These are phyloP conservation scores for Typha latifolia DNA, from an alignment of 176 grass and related monocot genomes.

Conservation along the genomic window DNA sequence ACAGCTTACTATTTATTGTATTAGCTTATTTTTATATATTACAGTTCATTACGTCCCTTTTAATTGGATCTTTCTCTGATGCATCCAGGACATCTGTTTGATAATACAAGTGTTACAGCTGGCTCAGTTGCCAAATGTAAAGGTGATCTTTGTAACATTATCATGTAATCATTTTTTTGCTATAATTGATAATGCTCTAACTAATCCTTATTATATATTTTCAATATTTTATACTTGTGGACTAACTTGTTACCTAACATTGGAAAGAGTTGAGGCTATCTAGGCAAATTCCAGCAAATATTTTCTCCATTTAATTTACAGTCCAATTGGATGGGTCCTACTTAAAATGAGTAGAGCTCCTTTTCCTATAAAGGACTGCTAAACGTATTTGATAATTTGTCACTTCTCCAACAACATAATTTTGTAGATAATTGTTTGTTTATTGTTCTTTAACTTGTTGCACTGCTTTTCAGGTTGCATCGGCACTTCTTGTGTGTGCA, in stretches of 20 bases:
- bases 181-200: neutral
- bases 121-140: constrained; percentile 74
- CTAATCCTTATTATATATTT: neutral
- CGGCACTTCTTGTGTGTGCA: constrained; percentile 59
- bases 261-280: too few relatives aligned
- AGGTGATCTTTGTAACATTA: constrained; percentile 22
- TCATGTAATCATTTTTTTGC: neutral
- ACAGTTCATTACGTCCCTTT: neutral
- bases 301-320: too few relatives aligned
- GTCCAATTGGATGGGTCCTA: too few relatives aligned
- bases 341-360: too few relatives aligned
- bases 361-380: neutral
- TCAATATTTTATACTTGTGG: neutral
- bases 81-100: constrained; percentile 73
- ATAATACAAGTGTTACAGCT: constrained; percentile 90
- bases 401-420: neutral
- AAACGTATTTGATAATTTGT: neutral
- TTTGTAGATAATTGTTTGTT: neutral
- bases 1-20: too few relatives aligned
- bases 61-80: constrained; percentile 14
- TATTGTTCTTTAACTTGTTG: neutral
- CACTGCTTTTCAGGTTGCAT: constrained; percentile 59
- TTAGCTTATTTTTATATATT: too few relatives aligned
- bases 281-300: too few relatives aligned
- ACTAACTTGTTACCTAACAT: neutral